Conservation (phyloP, 2,329 filamentous ascomycete genomes). For the Alternaria atra region DNA sequence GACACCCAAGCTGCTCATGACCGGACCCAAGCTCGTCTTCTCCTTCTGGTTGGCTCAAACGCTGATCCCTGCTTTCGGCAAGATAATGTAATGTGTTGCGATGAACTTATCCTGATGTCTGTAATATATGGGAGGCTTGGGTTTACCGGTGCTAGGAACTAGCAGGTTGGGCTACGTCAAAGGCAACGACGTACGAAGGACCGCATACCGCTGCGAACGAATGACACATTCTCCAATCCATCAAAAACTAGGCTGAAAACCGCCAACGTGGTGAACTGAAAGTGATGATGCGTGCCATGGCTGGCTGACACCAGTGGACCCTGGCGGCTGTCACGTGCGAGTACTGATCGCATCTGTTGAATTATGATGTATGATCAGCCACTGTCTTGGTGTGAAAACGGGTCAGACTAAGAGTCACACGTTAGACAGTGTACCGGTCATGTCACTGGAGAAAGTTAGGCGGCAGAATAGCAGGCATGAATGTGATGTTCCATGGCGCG, state of each 20-base stretch:
- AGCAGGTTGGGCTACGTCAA: slow-evolving; percentile 27
- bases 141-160: slow-evolving; percentile 26
- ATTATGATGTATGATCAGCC: neutral
- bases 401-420: slow-evolving; percentile 10
- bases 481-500: slow-evolving; percentile 32
- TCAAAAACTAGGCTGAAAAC: neutral
- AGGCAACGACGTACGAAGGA: slow-evolving; percentile 23
- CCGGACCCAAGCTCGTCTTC: slow-evolving; percentile 97
- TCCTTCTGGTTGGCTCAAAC: slow-evolving; percentile 99
- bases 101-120: slow-evolving; percentile 28
- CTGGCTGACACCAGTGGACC: slow-evolving; percentile 2
- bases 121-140: slow-evolving; percentile 40
- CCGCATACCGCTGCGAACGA: slow-evolving; percentile 18
- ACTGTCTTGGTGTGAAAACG: slow-evolving; percentile 4
- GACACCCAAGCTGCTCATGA: slow-evolving; percentile 98
- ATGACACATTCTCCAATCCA: slow-evolving; percentile 40
- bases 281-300: slow-evolving; percentile 8
- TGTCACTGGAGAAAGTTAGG: slow-evolving; percentile 20
- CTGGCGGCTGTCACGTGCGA: slow-evolving; percentile 17
- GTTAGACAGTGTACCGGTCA: slow-evolving; percentile 20
- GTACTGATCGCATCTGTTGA: neutral
- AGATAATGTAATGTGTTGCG: slow-evolving; percentile 61
- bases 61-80: slow-evolving; percentile 90
- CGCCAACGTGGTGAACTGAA: neutral
- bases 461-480: slow-evolving; percentile 24